These are phyloP conservation scores for Triticum urartu DNA, from an alignment of 176 grass and related monocot species.

Conservation along the genomic window DNA sequence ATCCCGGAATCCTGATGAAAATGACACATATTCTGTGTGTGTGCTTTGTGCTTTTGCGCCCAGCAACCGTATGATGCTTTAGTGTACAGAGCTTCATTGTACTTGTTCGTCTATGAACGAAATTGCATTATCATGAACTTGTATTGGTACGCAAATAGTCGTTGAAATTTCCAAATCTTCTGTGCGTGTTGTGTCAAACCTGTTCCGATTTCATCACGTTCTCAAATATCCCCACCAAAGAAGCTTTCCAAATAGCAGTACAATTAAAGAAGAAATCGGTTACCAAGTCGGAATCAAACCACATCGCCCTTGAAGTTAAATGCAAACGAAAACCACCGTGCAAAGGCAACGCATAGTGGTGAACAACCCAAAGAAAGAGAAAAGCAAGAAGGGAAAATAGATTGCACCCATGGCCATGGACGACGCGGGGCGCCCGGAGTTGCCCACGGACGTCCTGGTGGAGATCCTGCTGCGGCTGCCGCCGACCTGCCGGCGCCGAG, in stretches of 20 bases:
- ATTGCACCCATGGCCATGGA: background rate
- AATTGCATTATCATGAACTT: background rate
- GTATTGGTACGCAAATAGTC: background rate
- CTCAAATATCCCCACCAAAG: no score
- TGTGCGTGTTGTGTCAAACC: background rate
- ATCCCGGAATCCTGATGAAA: conserved; percentile 45
- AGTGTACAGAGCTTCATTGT: conserved; percentile 2
- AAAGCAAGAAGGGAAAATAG: no score
- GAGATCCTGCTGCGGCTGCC: background rate
- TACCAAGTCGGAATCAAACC: no score
- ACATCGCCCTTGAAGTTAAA: background rate
- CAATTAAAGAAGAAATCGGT: no score
- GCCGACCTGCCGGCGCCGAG: background rate
- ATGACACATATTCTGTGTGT: background rate
- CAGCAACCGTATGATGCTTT: background rate
- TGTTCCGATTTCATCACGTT: background rate
- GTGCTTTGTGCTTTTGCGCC: no score
- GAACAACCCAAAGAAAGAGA: no score
- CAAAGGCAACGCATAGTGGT: no score
- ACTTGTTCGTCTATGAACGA: no score
- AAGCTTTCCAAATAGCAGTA: no score
- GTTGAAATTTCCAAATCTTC: background rate
- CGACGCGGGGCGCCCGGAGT: background rate
- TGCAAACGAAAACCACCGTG: background rate
- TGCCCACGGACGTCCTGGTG: background rate